Evolutionary conservation across 2,329 filamentous ascomycete species (phyloP).

Genomic region (Xylariaceae sp.): DNA sequence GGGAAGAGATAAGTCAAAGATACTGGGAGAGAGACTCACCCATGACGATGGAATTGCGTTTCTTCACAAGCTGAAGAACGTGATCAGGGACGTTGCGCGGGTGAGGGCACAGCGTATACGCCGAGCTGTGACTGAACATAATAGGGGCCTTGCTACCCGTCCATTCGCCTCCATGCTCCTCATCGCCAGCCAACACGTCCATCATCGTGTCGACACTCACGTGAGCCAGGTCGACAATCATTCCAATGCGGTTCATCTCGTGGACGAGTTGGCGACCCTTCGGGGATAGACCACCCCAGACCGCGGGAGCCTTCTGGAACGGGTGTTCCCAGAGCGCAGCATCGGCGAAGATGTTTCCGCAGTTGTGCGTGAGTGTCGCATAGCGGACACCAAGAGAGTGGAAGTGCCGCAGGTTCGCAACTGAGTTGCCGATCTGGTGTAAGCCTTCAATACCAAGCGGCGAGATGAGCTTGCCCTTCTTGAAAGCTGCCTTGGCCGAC

Average conservation of each 20-base stretch:
- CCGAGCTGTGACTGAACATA: slow-evolving; percentile 86
- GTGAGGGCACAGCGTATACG: slow-evolving; percentile 75
- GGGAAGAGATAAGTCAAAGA: background rate
- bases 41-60: slow-evolving; percentile 75
- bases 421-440: slow-evolving; percentile 87
- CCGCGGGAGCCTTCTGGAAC: slow-evolving; percentile 47
- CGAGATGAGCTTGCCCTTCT: slow-evolving; percentile 62
- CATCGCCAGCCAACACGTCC: slow-evolving; percentile 64
- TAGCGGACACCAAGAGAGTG: slow-evolving; percentile 78
- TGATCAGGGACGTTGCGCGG: slow-evolving; percentile 87
- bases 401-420: slow-evolving; percentile 69
- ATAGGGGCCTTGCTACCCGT: slow-evolving; percentile 70
- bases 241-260: slow-evolving; percentile 92
- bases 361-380: slow-evolving; percentile 86
- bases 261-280: slow-evolving; percentile 63
- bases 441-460: slow-evolving; percentile 80
- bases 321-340: slow-evolving; percentile 63
- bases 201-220: slow-evolving; percentile 73
- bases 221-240: slow-evolving; percentile 89
- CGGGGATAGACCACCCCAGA: slow-evolving; percentile 67
- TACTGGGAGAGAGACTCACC: slow-evolving; percentile 21
- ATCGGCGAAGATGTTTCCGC: slow-evolving; percentile 85
- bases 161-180: slow-evolving; percentile 47
- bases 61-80: slow-evolving; percentile 69
- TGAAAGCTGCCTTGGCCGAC: slow-evolving; percentile 58